A percentile compares a stretch with the other conserved stretches of the same genome.
Evolutionary conservation across 306 rosid species (phyloP).

Genomic region (Vigna trinervia): DNA sequence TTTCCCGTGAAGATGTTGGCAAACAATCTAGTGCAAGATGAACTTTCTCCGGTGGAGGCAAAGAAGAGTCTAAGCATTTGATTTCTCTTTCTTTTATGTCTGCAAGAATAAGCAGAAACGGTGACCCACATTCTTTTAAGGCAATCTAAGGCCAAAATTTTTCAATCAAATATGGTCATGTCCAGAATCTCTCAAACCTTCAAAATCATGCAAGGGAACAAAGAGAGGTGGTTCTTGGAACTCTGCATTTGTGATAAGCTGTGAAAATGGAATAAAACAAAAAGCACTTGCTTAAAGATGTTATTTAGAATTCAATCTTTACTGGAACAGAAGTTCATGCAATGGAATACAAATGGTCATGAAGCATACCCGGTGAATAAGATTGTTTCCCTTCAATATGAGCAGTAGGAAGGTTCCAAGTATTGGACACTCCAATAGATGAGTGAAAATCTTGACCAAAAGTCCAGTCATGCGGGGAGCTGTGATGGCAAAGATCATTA

Average conservation of each 20-base stretch:
- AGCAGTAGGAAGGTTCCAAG: slow-evolving; percentile 67
- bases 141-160: slow-evolving; percentile 2
- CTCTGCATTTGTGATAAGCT: slow-evolving; percentile 80
- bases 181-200: slow-evolving; percentile 54
- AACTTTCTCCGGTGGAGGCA: slow-evolving; percentile 69
- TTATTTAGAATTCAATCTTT: neutral
- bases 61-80: slow-evolving; percentile 55
- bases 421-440: slow-evolving; percentile 71
- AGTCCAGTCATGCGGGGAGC: slow-evolving; percentile 94
- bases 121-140: slow-evolving; percentile 15
- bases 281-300: slow-evolving; percentile 3
- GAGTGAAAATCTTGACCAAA: slow-evolving; percentile 67
- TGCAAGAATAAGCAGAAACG: slow-evolving; percentile 43
- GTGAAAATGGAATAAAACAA: slow-evolving; percentile 43
- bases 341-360: neutral
- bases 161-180: slow-evolving; percentile 4
- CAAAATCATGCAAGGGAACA: slow-evolving; percentile 73
- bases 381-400: slow-evolving; percentile 75
- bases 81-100: slow-evolving; percentile 65
- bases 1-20: slow-evolving; percentile 48
- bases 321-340: slow-evolving; percentile 21
- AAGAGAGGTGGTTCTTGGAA: slow-evolving; percentile 72
- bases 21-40: slow-evolving; percentile 66
- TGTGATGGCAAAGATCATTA: slow-evolving; percentile 42
- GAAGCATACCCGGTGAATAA: slow-evolving; percentile 69